phyloP scores from a whole-genome alignment of 768 basidiomycete species.

The Pleurotus platypus region DNA sequence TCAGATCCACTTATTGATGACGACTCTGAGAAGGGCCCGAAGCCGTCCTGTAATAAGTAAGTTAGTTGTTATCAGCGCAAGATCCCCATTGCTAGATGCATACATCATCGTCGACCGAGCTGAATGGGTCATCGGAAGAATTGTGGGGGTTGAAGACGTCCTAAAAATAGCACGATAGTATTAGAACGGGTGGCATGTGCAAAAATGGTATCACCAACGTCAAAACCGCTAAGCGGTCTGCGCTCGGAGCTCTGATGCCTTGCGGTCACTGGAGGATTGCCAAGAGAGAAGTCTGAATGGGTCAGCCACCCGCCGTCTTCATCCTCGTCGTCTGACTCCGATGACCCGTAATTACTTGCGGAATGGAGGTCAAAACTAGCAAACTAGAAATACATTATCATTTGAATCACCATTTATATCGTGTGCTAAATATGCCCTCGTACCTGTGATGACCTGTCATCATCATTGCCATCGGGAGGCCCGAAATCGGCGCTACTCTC shows the following conservation, averaged over 20 bases:
- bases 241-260: conserved; percentile 40
- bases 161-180: conserved; percentile 13
- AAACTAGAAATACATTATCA: conserved; percentile 45
- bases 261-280: conserved; percentile 43
- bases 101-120: conserved; percentile 43
- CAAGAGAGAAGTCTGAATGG: conserved; percentile 67
- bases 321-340: conserved; percentile 56
- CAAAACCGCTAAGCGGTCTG: conserved; percentile 47
- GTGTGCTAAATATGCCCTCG: conserved; percentile 16
- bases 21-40: conserved; percentile 78
- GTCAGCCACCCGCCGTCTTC: conserved; percentile 81
- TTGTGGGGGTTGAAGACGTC: conserved; percentile 48
- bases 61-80: not conserved
- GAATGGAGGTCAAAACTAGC: conserved; percentile 76
- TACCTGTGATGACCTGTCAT: conserved; percentile 45
- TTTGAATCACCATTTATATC: conserved; percentile 2
- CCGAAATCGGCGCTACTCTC: conserved; percentile 68
- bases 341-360: conserved; percentile 51
- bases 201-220: conserved; percentile 36
- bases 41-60: conserved; percentile 45
- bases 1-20: conserved; percentile 43
- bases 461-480: conserved; percentile 44
- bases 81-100: not conserved
- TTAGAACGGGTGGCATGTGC: not conserved
- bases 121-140: conserved; percentile 46